These are phyloP conservation scores for Aspergillus costaricaensis DNA, from an alignment of 2,329 filamentous ascomycete species.

Conservation along the genomic window DNA sequence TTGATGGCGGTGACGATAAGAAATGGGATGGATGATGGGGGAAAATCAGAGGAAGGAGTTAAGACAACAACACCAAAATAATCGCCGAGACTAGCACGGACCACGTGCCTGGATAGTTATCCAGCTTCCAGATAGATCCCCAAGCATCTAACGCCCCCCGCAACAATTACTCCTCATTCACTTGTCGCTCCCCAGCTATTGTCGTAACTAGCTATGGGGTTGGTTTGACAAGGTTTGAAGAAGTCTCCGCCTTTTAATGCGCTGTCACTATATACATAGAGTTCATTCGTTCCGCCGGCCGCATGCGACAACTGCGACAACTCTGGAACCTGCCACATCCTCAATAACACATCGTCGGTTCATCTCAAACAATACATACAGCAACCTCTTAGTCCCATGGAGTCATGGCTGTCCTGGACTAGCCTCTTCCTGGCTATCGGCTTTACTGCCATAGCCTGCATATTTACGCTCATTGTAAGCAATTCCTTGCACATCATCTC, in stretches of 20 bases:
- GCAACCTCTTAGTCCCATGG: not conserved
- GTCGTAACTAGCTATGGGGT: not conserved
- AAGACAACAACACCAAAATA: constrained; percentile 27
- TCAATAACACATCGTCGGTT: not conserved
- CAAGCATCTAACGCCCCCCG: not conserved
- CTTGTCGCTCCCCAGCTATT: not conserved
- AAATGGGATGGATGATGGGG: constrained; percentile 4
- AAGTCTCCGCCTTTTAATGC: not conserved
- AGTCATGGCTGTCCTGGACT: constrained; percentile 1
- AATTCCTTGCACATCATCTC: not conserved
- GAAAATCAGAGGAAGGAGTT: constrained; percentile 21
- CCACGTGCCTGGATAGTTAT: constrained; percentile 22
- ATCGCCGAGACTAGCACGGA: constrained; percentile 28
- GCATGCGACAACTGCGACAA: not conserved
- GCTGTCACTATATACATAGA: not conserved
- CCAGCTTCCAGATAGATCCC: not conserved
- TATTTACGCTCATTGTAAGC: constrained; percentile 13
- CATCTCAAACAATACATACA: not conserved
- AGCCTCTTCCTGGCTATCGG: not conserved
- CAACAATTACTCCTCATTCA: not conserved
- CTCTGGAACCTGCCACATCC: not conserved
- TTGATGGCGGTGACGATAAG: constrained; percentile 13
- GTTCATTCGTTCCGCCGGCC: not conserved
- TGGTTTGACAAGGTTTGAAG: not conserved
- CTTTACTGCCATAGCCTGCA: not conserved